A percentile compares a stretch with the other conserved stretches of the same genome.
Evolutionary conservation across 352 stramenopile species (phyloP).

Genomic region (Peronosclerospora sorghi): DNA sequence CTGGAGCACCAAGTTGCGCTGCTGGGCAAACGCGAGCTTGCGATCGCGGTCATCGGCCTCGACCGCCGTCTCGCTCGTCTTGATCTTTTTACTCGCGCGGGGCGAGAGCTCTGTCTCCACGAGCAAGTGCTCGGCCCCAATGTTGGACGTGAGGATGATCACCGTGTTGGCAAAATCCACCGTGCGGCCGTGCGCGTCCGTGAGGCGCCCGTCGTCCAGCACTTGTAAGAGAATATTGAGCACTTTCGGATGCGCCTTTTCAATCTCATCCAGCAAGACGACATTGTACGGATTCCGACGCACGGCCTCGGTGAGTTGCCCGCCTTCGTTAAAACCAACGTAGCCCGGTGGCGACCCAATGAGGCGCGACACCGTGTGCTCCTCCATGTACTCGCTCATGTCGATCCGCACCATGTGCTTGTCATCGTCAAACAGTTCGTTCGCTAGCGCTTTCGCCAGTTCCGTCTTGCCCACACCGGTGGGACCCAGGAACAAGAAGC

Average conservation of each 20-base stretch:
- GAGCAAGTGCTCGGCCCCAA: slow-evolving; percentile 88
- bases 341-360: slow-evolving; percentile 94
- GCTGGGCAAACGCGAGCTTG: slow-evolving; percentile 30
- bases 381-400: slow-evolving; percentile 98
- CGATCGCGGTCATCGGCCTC: slow-evolving; percentile 15
- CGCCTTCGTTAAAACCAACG: slow-evolving; percentile 88
- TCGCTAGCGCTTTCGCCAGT: slow-evolving; percentile 90
- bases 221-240: slow-evolving; percentile 95
- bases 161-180: slow-evolving; percentile 96
- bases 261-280: slow-evolving; percentile 95
- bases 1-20: slow-evolving; percentile 78
- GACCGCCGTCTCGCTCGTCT: slow-evolving; percentile 23
- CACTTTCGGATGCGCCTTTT: slow-evolving; percentile 95
- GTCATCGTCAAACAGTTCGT: slow-evolving; percentile 92
- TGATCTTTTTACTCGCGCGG: slow-evolving; percentile 51
- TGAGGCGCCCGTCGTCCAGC: slow-evolving; percentile 96
- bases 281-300: slow-evolving; percentile 94
- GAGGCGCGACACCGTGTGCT: slow-evolving; percentile 88
- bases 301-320: slow-evolving; percentile 94
- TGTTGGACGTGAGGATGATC: slow-evolving; percentile 96
- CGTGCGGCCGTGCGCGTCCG: slow-evolving; percentile 91
- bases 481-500: slow-evolving; percentile 93
- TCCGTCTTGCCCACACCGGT: slow-evolving; percentile 95
- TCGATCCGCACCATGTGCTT: slow-evolving; percentile 94
- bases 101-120: slow-evolving; percentile 44